Conservation (phyloP, 352 stramenopile species). For the Phytophthora citrophthora region DNA sequence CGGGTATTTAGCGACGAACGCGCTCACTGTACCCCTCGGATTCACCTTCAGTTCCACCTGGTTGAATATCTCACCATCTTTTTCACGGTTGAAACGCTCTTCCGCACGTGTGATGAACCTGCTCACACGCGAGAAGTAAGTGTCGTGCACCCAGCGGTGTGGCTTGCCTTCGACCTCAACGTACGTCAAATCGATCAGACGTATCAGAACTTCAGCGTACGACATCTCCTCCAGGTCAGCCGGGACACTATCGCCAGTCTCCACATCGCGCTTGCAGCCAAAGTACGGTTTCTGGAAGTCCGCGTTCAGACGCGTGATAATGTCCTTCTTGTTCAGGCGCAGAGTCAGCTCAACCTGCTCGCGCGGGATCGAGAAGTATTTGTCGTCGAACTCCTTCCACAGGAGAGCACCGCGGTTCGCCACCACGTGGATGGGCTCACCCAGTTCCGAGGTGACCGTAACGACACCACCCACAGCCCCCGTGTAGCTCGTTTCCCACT, state of each 20-base stretch:
- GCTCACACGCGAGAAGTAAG: conserved; percentile 64
- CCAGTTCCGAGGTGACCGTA: conserved; percentile 86
- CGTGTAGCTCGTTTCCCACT: conserved; percentile 86
- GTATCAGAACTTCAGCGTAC: conserved; percentile 76
- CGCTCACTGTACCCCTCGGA: conserved; percentile 46
- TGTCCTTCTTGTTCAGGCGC: conserved; percentile 72
- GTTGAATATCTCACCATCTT: conserved; percentile 43
- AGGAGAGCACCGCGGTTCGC: conserved; percentile 75
- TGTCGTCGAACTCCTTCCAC: conserved; percentile 88
- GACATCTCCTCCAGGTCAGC: conserved; percentile 88
- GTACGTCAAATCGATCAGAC: conserved; percentile 84
- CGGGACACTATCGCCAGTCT: conserved; percentile 39
- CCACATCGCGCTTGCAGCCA: conserved; percentile 54
- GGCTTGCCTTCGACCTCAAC: conserved; percentile 57
- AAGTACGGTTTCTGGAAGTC: conserved; percentile 93
- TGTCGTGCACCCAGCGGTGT: conserved; percentile 79
- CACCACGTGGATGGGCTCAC: conserved; percentile 88
- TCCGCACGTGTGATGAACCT: conserved; percentile 77
- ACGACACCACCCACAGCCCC: conserved; percentile 71
- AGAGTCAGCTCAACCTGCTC: conserved; percentile 76
- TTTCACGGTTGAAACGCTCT: conserved; percentile 65
- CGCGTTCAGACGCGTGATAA: conserved; percentile 79
- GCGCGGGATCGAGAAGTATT: conserved; percentile 82
- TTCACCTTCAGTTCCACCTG: conserved; percentile 46
- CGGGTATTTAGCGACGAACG: conserved; percentile 69